These are phyloP conservation scores for Naematelia aurantialba DNA, from an alignment of 768 basidiomycete species.

Conservation along the genomic window DNA sequence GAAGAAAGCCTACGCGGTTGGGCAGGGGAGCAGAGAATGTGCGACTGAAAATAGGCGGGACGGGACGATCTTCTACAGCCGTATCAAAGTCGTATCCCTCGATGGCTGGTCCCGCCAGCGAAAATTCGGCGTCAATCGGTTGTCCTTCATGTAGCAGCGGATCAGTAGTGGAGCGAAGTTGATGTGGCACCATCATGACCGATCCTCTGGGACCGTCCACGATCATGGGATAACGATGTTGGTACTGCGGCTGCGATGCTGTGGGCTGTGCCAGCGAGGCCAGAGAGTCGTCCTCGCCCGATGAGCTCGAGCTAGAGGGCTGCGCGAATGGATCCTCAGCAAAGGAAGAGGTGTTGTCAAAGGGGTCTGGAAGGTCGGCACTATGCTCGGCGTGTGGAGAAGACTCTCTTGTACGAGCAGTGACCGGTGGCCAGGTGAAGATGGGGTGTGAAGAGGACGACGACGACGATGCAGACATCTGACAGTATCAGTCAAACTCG, in stretches of 20 bases:
- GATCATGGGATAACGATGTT: not conserved
- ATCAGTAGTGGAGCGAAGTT: constrained; percentile 13
- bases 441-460: constrained; percentile 31
- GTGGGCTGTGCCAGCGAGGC: not conserved
- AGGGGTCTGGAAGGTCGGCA: constrained; percentile 15
- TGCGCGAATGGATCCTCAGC: constrained; percentile 22
- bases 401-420: not conserved
- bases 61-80: constrained; percentile 1
- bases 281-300: constrained; percentile 15
- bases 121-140: constrained; percentile 21
- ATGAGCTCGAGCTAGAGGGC: constrained; percentile 7
- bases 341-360: constrained; percentile 20
- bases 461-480: constrained; percentile 34
- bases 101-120: constrained; percentile 8
- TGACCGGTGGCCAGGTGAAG: constrained; percentile 21
- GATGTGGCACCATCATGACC: constrained; percentile 10
- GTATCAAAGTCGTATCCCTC: constrained; percentile 14
- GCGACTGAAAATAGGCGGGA: constrained; percentile 62
- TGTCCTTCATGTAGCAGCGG: constrained; percentile 17
- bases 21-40: constrained; percentile 77
- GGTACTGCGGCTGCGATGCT: not conserved
- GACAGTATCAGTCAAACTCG: not conserved
- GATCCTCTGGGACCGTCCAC: constrained; percentile 4
- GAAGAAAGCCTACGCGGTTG: constrained; percentile 69
- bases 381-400: constrained; percentile 10